Conservation (phyloP, 2,329 filamentous ascomycete genomes). For the Madurella mycetomatis region DNA sequence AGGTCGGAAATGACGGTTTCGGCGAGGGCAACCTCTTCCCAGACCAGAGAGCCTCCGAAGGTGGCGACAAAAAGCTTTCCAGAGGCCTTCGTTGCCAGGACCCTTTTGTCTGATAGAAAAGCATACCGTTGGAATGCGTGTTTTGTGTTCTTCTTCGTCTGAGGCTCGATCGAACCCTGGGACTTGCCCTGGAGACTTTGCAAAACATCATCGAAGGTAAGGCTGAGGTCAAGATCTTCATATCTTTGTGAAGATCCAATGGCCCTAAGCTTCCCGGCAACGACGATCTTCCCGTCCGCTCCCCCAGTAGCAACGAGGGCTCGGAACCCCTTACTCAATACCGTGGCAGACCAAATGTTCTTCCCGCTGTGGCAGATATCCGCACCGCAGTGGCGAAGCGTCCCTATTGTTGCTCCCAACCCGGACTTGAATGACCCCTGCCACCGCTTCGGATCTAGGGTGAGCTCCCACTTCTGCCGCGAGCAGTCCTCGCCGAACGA, state of each 20-base stretch:
- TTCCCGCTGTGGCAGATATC: slow-evolving; percentile 74
- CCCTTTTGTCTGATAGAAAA: slow-evolving; percentile 49
- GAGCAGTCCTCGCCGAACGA: slow-evolving; percentile 86
- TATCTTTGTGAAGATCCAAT: background rate
- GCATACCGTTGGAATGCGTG: slow-evolving; percentile 58
- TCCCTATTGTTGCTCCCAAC: slow-evolving; percentile 20
- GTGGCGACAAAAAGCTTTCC: slow-evolving; percentile 53
- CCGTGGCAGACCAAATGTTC: slow-evolving; percentile 77
- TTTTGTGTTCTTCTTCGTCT: slow-evolving; percentile 33
- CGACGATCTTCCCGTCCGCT: slow-evolving; percentile 67
- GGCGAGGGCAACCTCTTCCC: slow-evolving; percentile 40
- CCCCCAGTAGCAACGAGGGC: slow-evolving; percentile 67
- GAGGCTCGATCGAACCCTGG: slow-evolving; percentile 10
- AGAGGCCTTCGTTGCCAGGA: slow-evolving; percentile 57
- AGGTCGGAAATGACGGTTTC: slow-evolving; percentile 36
- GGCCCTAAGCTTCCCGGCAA: slow-evolving; percentile 28
- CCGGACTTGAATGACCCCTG: background rate
- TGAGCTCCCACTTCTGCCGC: slow-evolving; percentile 64
- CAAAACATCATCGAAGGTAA: slow-evolving; percentile 31
- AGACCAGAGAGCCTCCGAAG: slow-evolving; percentile 33
- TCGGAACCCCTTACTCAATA: slow-evolving; percentile 31
- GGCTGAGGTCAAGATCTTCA: slow-evolving; percentile 15
- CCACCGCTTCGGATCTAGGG: slow-evolving; percentile 28
- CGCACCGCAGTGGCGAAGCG: slow-evolving; percentile 50
- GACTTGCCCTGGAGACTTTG: slow-evolving; percentile 15